Base-by-base conservation (phyloP, 768 basidiomycete species). In the Leccinum fibrillosum region DNA sequence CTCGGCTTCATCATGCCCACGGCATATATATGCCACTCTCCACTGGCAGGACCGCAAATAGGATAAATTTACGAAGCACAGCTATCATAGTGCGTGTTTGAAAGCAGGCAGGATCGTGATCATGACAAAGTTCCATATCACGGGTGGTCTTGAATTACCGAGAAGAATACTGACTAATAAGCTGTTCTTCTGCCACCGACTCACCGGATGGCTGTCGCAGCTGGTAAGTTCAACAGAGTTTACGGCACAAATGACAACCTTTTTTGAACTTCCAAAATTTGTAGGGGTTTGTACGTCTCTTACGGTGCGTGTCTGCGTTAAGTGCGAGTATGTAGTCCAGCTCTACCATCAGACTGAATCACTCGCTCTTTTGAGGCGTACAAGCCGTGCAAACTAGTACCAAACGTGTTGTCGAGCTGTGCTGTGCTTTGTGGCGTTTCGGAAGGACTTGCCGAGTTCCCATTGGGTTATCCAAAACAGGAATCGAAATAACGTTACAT, bases 401-500 rank as follows among this genome's bases (percentile, higher is more conserved):
- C 32, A 34, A 56, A 26, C 28, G 39, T 39, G 23, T 28, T 44
- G n/a, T 32, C 23, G 52, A 47, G 37, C 37, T 39, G 47, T 57
- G 65, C 59, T 35, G 58, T 56, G 52, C 66, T 69, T 69, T 67
- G 66, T 68, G 66, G 66, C 66, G 63, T 57, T 53, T 55, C 56
- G 59, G 48, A 50, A 21, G 52, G 19, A 54, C 13, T 45, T 54
- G 54, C 50, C 37, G 34, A 52, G 25, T 53, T 54, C 55, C 47
- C 50, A 53, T 60, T 66, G 34, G 32, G 17, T 23, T 39, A 23
- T 32, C 12, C 51, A 11, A 50, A 66, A 48, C 52, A 34, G 37
- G 34, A 39, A 44, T 34, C 28, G 42, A 62, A 66, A 53, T 25
- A 52, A 42, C 42, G 44, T 42, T 48, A 47, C 49, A 61, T 62